Base-by-base conservation (phyloP, 768 basidiomycete genomes). In the Strobilomyces dryophilus region DNA sequence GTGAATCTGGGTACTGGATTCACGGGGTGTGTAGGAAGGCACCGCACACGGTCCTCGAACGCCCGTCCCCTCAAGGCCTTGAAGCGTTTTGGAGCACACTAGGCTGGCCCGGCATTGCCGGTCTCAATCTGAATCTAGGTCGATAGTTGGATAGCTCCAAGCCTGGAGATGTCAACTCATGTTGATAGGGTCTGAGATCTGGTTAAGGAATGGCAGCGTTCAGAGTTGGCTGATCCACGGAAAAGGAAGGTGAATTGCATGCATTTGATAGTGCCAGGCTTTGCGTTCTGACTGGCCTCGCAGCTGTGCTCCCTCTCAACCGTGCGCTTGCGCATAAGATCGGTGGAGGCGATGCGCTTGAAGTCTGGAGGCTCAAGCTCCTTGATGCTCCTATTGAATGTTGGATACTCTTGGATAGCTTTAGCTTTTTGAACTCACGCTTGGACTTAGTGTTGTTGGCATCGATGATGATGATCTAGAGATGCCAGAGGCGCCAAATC, bases 241-340 rank as follows among this genome's bases (percentile, higher is more conserved):
- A 85, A n/a, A n/a, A n/a, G n/a, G 69, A 92, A 92, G 1, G 89
- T 92, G 72, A 91, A 92, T 61, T 93, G 90, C 89, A 92, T 91
- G 42, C 89, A 83, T 59, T 89, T 87, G 71, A 92, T 87, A 46
- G 79, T 85, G 14, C 87, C 88, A 6, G 84, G 83, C 51, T 76
- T 74, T 26, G 80, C 76, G 55, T 83, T 80, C 61, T 79, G 76
- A n/a, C n/a, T n/a, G n/a, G n/a, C n/a, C n/a, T n/a, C n/a, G 60
- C 75, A 85, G 64, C 76, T 81, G 66, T 86, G 87, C 69, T 92
- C 89, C 66, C 86, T 85, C 66, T 92, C 90, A 20, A 74, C 83
- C 0, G 91, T 91, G 26, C 88, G 87, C 66, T 87, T 86, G 27
- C 82, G 84, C 53, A 92, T 82, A 56, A 91, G 80, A 63, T 91